phyloP scores from a whole-genome alignment of 257 asterid genomes.

The Nyctanthes arbortristis region DNA sequence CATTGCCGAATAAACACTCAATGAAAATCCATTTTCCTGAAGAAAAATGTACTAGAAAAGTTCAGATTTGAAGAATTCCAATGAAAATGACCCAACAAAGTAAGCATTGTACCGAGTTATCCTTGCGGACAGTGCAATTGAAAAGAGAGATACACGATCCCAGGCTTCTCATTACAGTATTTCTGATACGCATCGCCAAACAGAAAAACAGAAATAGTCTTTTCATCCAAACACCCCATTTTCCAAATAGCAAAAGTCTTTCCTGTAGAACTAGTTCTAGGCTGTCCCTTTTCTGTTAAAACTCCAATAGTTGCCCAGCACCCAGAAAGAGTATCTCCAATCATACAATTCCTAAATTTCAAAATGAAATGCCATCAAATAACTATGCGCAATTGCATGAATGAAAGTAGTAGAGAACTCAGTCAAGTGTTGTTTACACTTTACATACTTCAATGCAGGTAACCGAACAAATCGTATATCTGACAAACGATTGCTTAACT shows the following conservation, averaged over 20 bases:
- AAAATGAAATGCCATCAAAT: slow-evolving; percentile 18
- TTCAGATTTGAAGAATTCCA: slow-evolving; percentile 6
- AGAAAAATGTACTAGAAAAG: slow-evolving; percentile 15
- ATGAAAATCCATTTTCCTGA: slow-evolving; percentile 75
- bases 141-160: slow-evolving; percentile 70
- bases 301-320: slow-evolving; percentile 95
- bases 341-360: slow-evolving; percentile 52
- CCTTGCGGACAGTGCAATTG: slow-evolving; percentile 74
- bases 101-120: slow-evolving; percentile 55
- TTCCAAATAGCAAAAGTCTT: slow-evolving; percentile 76
- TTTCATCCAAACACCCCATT: slow-evolving; percentile 73
- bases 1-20: slow-evolving; percentile 72
- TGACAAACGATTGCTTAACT: slow-evolving; percentile 82
- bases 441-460: slow-evolving; percentile 73
- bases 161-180: slow-evolving; percentile 60
- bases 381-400: neutral
- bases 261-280: slow-evolving; percentile 86
- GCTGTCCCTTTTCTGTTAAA: slow-evolving; percentile 63
- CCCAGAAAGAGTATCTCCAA: slow-evolving; percentile 82
- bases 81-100: slow-evolving; percentile 7
- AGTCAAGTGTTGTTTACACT: neutral
- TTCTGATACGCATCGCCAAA: slow-evolving; percentile 92
- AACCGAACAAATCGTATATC: slow-evolving; percentile 83
- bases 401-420: neutral
- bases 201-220: slow-evolving; percentile 64